phyloP scores from a whole-genome alignment of 768 basidiomycete genomes.

The Chlorophyllum brunneum region DNA sequence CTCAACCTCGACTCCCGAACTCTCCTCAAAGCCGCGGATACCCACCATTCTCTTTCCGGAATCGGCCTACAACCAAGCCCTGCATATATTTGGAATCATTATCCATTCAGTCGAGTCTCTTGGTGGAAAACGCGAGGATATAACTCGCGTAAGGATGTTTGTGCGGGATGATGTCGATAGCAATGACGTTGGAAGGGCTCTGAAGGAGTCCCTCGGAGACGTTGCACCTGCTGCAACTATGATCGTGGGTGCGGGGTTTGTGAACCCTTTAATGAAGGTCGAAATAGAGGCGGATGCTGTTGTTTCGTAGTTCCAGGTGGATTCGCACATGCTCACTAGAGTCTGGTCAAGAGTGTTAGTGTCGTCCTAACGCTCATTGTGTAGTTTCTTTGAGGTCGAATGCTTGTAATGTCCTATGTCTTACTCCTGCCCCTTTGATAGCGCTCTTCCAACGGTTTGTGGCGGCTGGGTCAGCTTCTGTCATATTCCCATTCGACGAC shows the following conservation, averaged over 20 bases:
- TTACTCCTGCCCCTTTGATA: too few species aligned
- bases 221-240: constrained; percentile 49
- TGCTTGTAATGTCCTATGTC: too few species aligned
- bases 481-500: too few species aligned
- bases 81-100: constrained; percentile 42
- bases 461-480: too few species aligned
- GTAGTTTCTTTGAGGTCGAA: too few species aligned
- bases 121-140: constrained; percentile 39
- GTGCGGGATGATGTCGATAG: constrained; percentile 38
- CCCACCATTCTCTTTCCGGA: constrained; percentile 31
- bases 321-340: too few species aligned
- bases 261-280: constrained; percentile 44
- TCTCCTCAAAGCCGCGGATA: background rate
- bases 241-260: constrained; percentile 46
- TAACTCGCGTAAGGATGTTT: constrained; percentile 48
- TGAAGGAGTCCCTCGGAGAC: constrained; percentile 41
- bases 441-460: too few species aligned
- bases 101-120: constrained; percentile 36
- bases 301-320: too few species aligned
- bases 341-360: too few species aligned
- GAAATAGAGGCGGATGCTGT: constrained; percentile 55
- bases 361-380: too few species aligned
- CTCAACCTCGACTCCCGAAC: constrained; percentile 19
- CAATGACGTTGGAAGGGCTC: constrained; percentile 30
- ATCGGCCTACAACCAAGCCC: constrained; percentile 44